Percentiles rank a stretch among this genome's conserved stretches.
These are phyloP conservation scores for Simmondsia chinensis DNA, from an alignment of 148 eudicot genomes.

Conservation along the genomic window DNA sequence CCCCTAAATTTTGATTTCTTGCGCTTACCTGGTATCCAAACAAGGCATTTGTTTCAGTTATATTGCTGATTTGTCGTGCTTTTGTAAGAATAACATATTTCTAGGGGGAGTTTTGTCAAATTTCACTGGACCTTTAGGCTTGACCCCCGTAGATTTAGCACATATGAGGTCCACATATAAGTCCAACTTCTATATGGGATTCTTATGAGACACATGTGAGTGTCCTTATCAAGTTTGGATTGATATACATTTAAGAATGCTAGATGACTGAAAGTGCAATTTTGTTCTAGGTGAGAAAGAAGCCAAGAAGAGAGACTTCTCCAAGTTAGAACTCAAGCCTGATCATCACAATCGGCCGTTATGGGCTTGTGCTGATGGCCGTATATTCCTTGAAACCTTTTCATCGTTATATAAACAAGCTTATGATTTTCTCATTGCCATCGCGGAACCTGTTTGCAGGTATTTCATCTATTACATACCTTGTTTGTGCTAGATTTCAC, in stretches of 20 bases:
- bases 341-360: slow-evolving; percentile 86
- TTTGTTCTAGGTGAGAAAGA: slow-evolving; percentile 26
- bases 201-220: too few species aligned
- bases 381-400: slow-evolving; percentile 94
- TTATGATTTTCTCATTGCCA: slow-evolving; percentile 95
- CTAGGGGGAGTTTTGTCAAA: too few species aligned
- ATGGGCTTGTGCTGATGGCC: slow-evolving; percentile 99
- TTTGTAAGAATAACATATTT: too few species aligned
- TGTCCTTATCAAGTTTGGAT: background rate
- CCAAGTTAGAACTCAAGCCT: slow-evolving; percentile 81
- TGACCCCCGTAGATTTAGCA: too few species aligned
- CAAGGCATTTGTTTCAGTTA: too few species aligned
- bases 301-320: slow-evolving; percentile 68
- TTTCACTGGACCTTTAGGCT: too few species aligned
- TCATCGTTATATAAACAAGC: slow-evolving; percentile 93
- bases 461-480: slow-evolving; percentile 5
- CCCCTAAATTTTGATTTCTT: too few species aligned
- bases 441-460: slow-evolving; percentile 99
- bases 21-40: too few species aligned
- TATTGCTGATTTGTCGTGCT: too few species aligned
- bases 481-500: background rate
- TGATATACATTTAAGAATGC: background rate
- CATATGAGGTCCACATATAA: too few species aligned
- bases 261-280: slow-evolving; percentile 6
- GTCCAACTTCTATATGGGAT: too few species aligned